Base-by-base conservation (phyloP, 2,329 filamentous ascomycete genomes). In the Rutstroemia sydowiana region DNA sequence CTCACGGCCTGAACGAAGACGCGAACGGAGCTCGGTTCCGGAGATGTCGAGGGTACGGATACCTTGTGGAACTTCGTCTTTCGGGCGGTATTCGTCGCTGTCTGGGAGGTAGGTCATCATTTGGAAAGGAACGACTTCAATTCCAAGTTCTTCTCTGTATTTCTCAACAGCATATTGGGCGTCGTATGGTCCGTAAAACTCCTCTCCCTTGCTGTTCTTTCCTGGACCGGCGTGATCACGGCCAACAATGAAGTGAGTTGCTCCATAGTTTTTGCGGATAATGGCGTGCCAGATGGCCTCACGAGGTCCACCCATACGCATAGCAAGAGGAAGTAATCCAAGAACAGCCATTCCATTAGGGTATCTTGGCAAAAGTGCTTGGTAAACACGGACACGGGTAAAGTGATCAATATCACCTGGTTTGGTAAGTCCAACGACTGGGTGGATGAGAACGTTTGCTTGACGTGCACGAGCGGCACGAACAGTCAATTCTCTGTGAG, bases 211-310 rank as follows among this genome's bases (percentile, higher is more conserved):
- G 78, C 88, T 95, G 83, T 97, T 97, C 82, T 95, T 96, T 67
- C 93, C 93, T 41, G 93, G 93, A 45, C 93, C 93, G 60, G 93
- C 93, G 74, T 98, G 93, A 75, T 98, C 93, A 75, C 93, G 89
- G 56, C 93, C 93, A 60, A 98, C 91, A 65, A 98, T 98, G 78
- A 98, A 98, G 79, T 98, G 93, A 14, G 93, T 97, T 44, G 92
- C 90, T 65, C 93, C 93, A 75, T 96, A 91, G 75, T 98, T 98
- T 85, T 97, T 98, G 69, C 93, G 90, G 78, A 98, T 98, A 66
- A 98, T 95, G 67, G 93, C 93, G 78, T 98, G 93, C 93, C 93
- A 98, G 75, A 98, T 90, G 62, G 93, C 93, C 77, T 98, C 93
- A 62, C 93, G 88, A 58, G 93, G 93, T 65, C 93, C 93, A 68